Conservation (phyloP, 2,329 filamentous ascomycete genomes). For the Sporothrix inflata region DNA sequence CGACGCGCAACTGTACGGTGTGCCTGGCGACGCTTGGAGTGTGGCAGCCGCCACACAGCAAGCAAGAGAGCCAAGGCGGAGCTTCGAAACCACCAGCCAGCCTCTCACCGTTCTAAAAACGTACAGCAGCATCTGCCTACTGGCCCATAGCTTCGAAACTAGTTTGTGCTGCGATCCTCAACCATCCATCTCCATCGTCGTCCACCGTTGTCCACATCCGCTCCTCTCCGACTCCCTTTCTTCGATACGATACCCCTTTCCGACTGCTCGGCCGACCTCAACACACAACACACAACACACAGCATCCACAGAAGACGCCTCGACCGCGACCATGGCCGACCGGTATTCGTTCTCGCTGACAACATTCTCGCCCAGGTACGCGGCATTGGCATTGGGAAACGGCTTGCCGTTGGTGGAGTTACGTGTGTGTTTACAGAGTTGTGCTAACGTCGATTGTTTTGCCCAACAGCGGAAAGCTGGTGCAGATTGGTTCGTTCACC, state of each 20-base stretch:
- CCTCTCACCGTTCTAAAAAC: slow-evolving; percentile 21
- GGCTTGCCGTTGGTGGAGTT: slow-evolving; percentile 14
- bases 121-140: slow-evolving; percentile 30
- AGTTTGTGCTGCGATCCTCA: background rate
- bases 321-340: slow-evolving; percentile 75
- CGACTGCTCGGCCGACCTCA: background rate
- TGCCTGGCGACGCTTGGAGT: slow-evolving; percentile 33
- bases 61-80: slow-evolving; percentile 3
- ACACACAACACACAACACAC: background rate
- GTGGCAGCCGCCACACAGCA: slow-evolving; percentile 17
- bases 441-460: slow-evolving; percentile 26
- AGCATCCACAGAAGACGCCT: slow-evolving; percentile 5
- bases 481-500: slow-evolving; percentile 75
- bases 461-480: slow-evolving; percentile 85
- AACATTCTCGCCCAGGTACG: slow-evolving; percentile 98
- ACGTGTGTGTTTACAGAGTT: background rate
- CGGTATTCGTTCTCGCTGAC: slow-evolving; percentile 99
- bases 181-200: background rate
- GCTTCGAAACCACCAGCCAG: slow-evolving; percentile 20
- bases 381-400: background rate
- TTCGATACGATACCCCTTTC: background rate
- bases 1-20: slow-evolving; percentile 38
- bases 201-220: background rate
- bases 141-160: slow-evolving; percentile 6
- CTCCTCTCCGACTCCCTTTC: background rate